Conservation (phyloP, 1,139 yeast genomes). For the Suhomyces coccinellae region DNA sequence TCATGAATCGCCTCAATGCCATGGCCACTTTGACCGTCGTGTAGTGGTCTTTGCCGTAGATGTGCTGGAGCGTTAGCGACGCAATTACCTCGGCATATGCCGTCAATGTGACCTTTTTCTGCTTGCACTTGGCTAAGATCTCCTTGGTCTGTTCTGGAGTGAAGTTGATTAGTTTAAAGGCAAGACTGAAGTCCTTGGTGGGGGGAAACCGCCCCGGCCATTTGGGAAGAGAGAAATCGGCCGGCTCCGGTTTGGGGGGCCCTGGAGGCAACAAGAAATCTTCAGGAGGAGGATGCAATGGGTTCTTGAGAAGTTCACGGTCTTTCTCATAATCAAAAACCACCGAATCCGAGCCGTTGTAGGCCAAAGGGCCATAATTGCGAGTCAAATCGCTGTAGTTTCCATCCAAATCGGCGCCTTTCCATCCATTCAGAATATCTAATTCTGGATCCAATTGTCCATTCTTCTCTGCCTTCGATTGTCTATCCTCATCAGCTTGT, state of each 20-base stretch:
- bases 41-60: slow-evolving; percentile 27
- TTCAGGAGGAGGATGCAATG: slow-evolving; percentile 41
- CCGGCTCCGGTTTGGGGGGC: neutral
- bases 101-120: slow-evolving; percentile 36
- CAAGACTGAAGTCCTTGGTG: slow-evolving; percentile 21
- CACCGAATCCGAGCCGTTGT: slow-evolving; percentile 12
- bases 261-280: slow-evolving; percentile 20
- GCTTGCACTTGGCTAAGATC: slow-evolving; percentile 33
- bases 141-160: slow-evolving; percentile 24
- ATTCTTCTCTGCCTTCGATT: no score
- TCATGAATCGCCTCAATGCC: slow-evolving; percentile 34
- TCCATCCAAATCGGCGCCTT: no score
- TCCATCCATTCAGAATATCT: no score
- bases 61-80: slow-evolving; percentile 31
- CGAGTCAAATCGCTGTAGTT: slow-evolving; percentile 3
- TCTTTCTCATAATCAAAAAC: slow-evolving; percentile 26
- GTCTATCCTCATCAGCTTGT: no score
- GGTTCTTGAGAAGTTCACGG: slow-evolving; percentile 20
- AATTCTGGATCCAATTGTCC: no score
- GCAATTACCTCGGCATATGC: slow-evolving; percentile 32
- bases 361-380: slow-evolving; percentile 18
- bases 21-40: slow-evolving; percentile 34
- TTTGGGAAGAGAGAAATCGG: slow-evolving; percentile 15
- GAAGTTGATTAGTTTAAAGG: slow-evolving; percentile 36
- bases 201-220: slow-evolving; percentile 39